Base-by-base conservation (phyloP, 2,329 filamentous ascomycete genomes). In the Neoscytalidium dimidiatum region DNA sequence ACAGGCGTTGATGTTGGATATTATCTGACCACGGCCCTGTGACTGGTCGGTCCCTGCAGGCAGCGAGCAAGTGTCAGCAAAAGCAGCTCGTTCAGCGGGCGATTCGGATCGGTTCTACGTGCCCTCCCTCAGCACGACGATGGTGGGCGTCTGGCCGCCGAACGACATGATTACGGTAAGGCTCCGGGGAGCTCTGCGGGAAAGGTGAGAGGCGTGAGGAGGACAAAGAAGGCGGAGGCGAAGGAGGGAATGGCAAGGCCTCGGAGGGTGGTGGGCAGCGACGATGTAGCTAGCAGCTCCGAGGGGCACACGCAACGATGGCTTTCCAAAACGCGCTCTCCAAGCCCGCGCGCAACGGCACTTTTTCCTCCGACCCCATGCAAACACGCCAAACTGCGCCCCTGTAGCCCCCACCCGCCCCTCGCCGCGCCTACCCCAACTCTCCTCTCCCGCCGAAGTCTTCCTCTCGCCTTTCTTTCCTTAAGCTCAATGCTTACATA, bases 1-100 rank as follows among this genome's bases (percentile, higher is more conserved):
- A 80, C 95, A 99, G 71, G 95, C 95, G 83, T 97, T 97, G 83
- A 99, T 98, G 81, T 99, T 99, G 73, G 94, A 96, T 74, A 99
- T 82, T 74, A 99, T 90, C 82, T 99, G 95, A 64, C 94, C 94
- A 79, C 96, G 95, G 75, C 95, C 95, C 81, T 99, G 95, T 62
- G 95, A 98, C 73, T 93, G 88, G 80, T 99, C 95, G 83, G 95
- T 99, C 74, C 95, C 95, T 97, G 83, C 95, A 98, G n/a, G 43
- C 53, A 57, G 7, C 58, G 49, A n/a, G 23, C 23, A 14, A 28
- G 8, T 19, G 62, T 64, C 41, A 64, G 62, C 41, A 41, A 33
- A 23, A 31, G 35, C 33, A 35, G 31, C 26, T 28, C n/a, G 14
- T 11, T 4, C 33, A 46, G 38, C 35, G 44, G 21, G 23, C 9